A percentile compares a stretch with the other conserved stretches of the same genome.
These are phyloP conservation scores for Piloderma croceum DNA, from an alignment of 768 basidiomycete species.

Conservation along the genomic window DNA sequence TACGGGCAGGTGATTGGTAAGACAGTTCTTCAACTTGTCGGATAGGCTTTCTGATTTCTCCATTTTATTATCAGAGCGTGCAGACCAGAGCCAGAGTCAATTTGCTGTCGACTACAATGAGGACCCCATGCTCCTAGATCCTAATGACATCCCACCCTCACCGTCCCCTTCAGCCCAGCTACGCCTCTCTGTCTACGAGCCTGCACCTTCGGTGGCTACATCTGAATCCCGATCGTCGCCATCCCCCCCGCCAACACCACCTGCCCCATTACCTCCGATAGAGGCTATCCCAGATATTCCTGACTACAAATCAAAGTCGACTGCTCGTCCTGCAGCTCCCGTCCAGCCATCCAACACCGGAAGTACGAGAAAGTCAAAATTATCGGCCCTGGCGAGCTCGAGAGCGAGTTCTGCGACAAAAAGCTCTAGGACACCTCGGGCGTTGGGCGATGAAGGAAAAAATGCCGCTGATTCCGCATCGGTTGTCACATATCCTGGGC, in stretches of 20 bases:
- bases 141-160: slow-evolving; percentile 57
- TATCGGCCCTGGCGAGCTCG: slow-evolving; percentile 64
- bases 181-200: slow-evolving; percentile 52
- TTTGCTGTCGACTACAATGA: too few species aligned
- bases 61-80: too few species aligned
- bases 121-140: slow-evolving; percentile 40
- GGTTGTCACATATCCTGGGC: slow-evolving; percentile 64
- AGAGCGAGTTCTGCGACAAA: slow-evolving; percentile 45
- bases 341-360: slow-evolving; percentile 23
- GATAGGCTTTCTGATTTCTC: too few species aligned
- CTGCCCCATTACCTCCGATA: slow-evolving; percentile 38
- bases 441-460: too few species aligned
- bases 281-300: slow-evolving; percentile 54
- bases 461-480: slow-evolving; percentile 47
- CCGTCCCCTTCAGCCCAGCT: slow-evolving; percentile 65
- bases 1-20: slow-evolving; percentile 61
- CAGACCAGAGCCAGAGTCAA: too few species aligned
- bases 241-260: slow-evolving; percentile 33
- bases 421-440: slow-evolving; percentile 52
- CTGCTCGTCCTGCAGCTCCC: slow-evolving; percentile 6
- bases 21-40: slow-evolving; percentile 14
- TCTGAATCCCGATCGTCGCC: slow-evolving; percentile 35
- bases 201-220: slow-evolving; percentile 48
- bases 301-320: slow-evolving; percentile 46
- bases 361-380: slow-evolving; percentile 62